A percentile compares a stretch with the other conserved stretches of the same genome.
Evolutionary conservation across 2,329 filamentous ascomycete species (phyloP).

Genomic region (Xylariaceae sp.): DNA sequence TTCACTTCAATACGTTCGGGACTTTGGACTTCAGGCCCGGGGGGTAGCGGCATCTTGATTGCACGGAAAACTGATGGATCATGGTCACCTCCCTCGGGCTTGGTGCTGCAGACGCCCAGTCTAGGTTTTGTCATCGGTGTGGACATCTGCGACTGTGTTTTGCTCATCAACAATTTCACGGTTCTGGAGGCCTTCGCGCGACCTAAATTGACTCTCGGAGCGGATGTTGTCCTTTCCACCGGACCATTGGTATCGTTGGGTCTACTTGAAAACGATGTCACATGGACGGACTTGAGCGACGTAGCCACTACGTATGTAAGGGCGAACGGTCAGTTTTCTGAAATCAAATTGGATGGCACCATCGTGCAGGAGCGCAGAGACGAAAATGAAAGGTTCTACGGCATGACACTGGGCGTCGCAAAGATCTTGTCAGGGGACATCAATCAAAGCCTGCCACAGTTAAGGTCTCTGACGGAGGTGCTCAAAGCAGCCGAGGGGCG

Average conservation of each 20-base stretch:
- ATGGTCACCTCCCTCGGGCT: constrained; percentile 88
- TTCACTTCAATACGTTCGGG: constrained; percentile 96
- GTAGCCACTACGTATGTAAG: constrained; percentile 58
- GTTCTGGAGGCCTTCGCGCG: constrained; percentile 81
- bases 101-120: constrained; percentile 83
- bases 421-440: constrained; percentile 57
- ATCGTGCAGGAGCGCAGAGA: constrained; percentile 54
- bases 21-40: constrained; percentile 85
- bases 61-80: constrained; percentile 78
- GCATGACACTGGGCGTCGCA: constrained; percentile 46
- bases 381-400: constrained; percentile 59
- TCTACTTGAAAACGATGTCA: constrained; percentile 47
- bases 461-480: constrained; percentile 67
- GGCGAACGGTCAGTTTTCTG: constrained; percentile 51
- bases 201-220: constrained; percentile 72
- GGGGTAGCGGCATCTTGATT: constrained; percentile 82
- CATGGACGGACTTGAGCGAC: constrained; percentile 50
- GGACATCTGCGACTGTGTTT: constrained; percentile 92
- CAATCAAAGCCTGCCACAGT: constrained; percentile 50
- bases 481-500: constrained; percentile 86
- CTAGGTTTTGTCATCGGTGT: constrained; percentile 87
- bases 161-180: constrained; percentile 83
- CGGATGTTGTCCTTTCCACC: constrained; percentile 70
- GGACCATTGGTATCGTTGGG: constrained; percentile 65
- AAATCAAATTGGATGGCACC: constrained; percentile 53